phyloP scores from a whole-genome alignment of 495 filamentous ascomycete species.

The Aspergillus kassunensis region DNA sequence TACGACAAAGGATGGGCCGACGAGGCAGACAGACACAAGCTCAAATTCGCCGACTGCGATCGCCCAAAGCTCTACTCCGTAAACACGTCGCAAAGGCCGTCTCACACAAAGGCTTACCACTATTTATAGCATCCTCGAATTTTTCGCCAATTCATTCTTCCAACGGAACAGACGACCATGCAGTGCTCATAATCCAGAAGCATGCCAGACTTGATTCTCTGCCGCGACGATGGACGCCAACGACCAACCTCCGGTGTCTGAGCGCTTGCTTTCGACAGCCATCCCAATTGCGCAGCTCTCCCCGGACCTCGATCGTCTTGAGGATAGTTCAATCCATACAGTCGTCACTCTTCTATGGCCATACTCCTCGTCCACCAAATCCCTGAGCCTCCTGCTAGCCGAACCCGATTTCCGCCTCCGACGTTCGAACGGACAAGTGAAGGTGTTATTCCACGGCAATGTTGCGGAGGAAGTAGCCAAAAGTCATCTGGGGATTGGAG shows the following conservation, averaged over 20 bases:
- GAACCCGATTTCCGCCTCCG: slow-evolving; percentile 88
- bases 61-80: background rate
- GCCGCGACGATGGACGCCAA: slow-evolving; percentile 33
- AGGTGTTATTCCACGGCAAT: slow-evolving; percentile 68
- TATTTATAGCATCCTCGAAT: background rate
- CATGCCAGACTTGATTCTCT: slow-evolving; percentile 17
- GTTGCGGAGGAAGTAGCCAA: slow-evolving; percentile 66
- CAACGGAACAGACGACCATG: background rate
- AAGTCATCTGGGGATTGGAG: slow-evolving; percentile 67
- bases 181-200: slow-evolving; percentile 3
- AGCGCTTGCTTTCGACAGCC: slow-evolving; percentile 25
- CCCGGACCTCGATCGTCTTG: slow-evolving; percentile 42
- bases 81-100: slow-evolving; percentile 1
- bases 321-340: slow-evolving; percentile 50
- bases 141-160: background rate
- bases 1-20: slow-evolving; percentile 11
- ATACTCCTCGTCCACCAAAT: slow-evolving; percentile 70
- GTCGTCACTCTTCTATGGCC: slow-evolving; percentile 88
- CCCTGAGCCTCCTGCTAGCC: slow-evolving; percentile 70
- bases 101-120: background rate
- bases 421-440: slow-evolving; percentile 73
- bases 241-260: slow-evolving; percentile 23
- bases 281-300: slow-evolving; percentile 66
- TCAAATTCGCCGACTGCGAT: background rate
- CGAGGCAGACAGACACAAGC: slow-evolving; percentile 2